Evolutionary conservation across 352 stramenopile species (phyloP), one percentile per base, ranked within the genome.

Genomic region (Phytopythium vexans): DNA sequence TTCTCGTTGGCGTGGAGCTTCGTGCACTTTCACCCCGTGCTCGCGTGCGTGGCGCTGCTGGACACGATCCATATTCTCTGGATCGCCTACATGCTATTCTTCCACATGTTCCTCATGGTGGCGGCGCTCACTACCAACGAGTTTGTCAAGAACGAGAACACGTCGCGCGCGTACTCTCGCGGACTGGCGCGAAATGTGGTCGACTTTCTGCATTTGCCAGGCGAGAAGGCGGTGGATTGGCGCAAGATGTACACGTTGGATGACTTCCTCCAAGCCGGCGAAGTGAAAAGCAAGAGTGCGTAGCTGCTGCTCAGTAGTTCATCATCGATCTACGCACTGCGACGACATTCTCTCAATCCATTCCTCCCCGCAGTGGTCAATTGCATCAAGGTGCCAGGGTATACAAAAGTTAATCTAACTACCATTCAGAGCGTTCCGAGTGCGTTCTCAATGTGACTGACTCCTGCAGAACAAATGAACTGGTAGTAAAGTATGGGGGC

Each of bases 51-150:
- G 35, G 61, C 72, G 39, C 52, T 75, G 32, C 62, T 92, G 37
- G 68, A 73, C 21, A 35, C 73, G 14, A 45, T 88, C n/a, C 77
- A 92, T 44, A 66, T 86, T 32, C 31, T 55, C 10, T 92, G 82
- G 82, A 89, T 92, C 56, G 76, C 62, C 7, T 92, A 92, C 62
- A 68, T 90, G 54, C 56, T 90, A 6, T 35, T 74, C 21, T 86
- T 89, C 64, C 75, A 92, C 55, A 21, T 70, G 4, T 92, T 86
- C 64, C 66, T 89, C 35, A 52, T 86, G 42, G 57, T 70, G 31
- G 68, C 68, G 31, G 72, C 75, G 9, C 73, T 86, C 35, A 92
- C 82, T 39, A 92, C 82, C 16, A 90, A 92, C 57, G 82, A 92
- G 46, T 71, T 89, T n/a, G 69, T 92, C 16, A 90, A 86, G 58